A percentile compares a stretch with the other conserved stretches of the same genome.
Conservation (phyloP, 2,329 filamentous ascomycete species). For the Claviceps sp. region DNA sequence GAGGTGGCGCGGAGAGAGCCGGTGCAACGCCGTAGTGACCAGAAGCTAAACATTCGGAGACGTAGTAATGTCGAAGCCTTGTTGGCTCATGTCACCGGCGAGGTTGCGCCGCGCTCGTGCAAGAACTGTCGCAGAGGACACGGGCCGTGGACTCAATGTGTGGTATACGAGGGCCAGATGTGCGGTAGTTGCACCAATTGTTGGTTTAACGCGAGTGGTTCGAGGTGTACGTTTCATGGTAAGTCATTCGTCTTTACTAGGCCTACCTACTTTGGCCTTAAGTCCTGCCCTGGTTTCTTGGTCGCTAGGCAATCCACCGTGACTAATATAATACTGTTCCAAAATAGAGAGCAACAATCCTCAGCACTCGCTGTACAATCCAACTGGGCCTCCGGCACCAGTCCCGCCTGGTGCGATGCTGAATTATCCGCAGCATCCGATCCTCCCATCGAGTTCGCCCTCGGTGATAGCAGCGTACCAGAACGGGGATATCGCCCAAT, state of each 20-base stretch:
- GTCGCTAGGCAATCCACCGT: neutral
- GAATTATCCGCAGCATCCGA: slow-evolving; percentile 11
- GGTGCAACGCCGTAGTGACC: slow-evolving; percentile 38
- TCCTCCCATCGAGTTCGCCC: neutral
- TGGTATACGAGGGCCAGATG: slow-evolving; percentile 47
- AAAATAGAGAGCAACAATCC: slow-evolving; percentile 31
- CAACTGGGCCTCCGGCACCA: neutral
- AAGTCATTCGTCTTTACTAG: slow-evolving; percentile 11
- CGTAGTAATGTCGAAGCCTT: slow-evolving; percentile 48
- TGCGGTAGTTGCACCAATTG: slow-evolving; percentile 50
- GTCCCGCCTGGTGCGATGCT: neutral
- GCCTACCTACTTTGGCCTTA: neutral
- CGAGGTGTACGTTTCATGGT: slow-evolving; percentile 48
- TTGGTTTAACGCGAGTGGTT: slow-evolving; percentile 49
- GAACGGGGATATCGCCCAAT: slow-evolving; percentile 22
- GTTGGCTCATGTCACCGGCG: slow-evolving; percentile 43
- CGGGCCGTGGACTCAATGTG: slow-evolving; percentile 44
- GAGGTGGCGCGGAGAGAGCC: slow-evolving; percentile 36
- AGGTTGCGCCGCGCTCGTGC: slow-evolving; percentile 33
- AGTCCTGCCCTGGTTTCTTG: neutral
- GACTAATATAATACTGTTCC: neutral
- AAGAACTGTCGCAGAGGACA: slow-evolving; percentile 49
- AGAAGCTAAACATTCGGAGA: slow-evolving; percentile 40
- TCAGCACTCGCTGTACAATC: slow-evolving; percentile 14
- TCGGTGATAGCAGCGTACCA: slow-evolving; percentile 1